Evolutionary conservation across 2,329 filamentous ascomycete species (phyloP).

Genomic region (Dryadomyces sulphureus): DNA sequence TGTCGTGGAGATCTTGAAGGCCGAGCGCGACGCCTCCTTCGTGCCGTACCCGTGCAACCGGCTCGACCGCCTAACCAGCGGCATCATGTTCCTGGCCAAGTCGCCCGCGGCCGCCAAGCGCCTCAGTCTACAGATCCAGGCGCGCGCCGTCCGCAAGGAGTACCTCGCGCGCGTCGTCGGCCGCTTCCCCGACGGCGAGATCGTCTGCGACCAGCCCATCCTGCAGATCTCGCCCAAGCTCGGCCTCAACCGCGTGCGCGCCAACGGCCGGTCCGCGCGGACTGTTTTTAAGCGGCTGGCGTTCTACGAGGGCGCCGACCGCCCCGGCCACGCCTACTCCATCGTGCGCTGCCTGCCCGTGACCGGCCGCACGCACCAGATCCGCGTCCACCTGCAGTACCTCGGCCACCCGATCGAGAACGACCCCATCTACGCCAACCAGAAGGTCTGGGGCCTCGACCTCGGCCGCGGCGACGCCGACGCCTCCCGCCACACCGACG

Average conservation of each 20-base stretch:
- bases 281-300: conserved; percentile 86
- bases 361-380: conserved; percentile 87
- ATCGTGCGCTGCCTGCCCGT: conserved; percentile 89
- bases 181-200: conserved; percentile 78
- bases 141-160: conserved; percentile 80
- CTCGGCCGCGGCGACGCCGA: conserved; percentile 57
- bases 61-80: conserved; percentile 85
- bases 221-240: conserved; percentile 90
- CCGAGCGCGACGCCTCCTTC: conserved; percentile 46
- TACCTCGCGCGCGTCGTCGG: conserved; percentile 87
- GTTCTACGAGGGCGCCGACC: conserved; percentile 46
- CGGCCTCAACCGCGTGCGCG: conserved; percentile 84
- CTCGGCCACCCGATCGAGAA: conserved; percentile 92
- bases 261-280: conserved; percentile 75
- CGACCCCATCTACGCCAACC: conserved; percentile 94
- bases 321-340: conserved; percentile 52
- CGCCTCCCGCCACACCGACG: conserved; percentile 57
- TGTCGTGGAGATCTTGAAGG: conserved; percentile 81
- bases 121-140: conserved; percentile 61
- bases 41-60: conserved; percentile 65
- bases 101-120: conserved; percentile 63
- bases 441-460: conserved; percentile 72
- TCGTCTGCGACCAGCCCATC: conserved; percentile 88
- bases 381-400: conserved; percentile 88
- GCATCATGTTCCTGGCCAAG: conserved; percentile 97